phyloP scores from a whole-genome alignment of 2,329 filamentous ascomycete genomes.

The Pseudopyrenochaeta lycopersici region DNA sequence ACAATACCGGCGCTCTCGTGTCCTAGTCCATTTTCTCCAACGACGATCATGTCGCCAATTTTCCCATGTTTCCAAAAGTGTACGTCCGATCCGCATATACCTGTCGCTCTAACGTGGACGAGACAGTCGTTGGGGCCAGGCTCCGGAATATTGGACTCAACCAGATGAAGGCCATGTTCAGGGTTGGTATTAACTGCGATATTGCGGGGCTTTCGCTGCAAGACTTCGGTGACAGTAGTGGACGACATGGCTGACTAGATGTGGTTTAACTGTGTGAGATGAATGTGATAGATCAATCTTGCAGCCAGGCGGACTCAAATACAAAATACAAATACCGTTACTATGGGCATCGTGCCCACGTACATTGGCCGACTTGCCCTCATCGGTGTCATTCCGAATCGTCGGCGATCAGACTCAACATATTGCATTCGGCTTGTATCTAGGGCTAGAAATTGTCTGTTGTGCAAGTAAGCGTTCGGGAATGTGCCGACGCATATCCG shows the following conservation, averaged over 20 bases:
- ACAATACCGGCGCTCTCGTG: constrained; percentile 26
- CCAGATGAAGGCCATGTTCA: constrained; percentile 37
- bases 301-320: too few species aligned
- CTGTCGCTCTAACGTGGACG: constrained; percentile 42
- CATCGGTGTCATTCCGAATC: too few species aligned
- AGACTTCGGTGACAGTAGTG: constrained; percentile 18
- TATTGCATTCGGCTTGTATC: too few species aligned
- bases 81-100: constrained; percentile 43
- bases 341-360: too few species aligned
- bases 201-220: constrained; percentile 37
- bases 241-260: neutral
- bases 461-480: too few species aligned
- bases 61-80: constrained; percentile 15
- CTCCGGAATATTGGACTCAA: constrained; percentile 26
- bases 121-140: constrained; percentile 38
- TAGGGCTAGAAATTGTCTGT: too few species aligned
- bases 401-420: too few species aligned
- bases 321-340: too few species aligned
- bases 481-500: too few species aligned
- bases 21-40: constrained; percentile 21
- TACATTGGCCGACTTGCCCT: too few species aligned
- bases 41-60: constrained; percentile 16
- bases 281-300: neutral
- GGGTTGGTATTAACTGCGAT: constrained; percentile 43
- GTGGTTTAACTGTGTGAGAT: neutral